phyloP scores from a whole-genome alignment of 805 yeast genomes.

The Grigorovia yakushimaensis region DNA sequence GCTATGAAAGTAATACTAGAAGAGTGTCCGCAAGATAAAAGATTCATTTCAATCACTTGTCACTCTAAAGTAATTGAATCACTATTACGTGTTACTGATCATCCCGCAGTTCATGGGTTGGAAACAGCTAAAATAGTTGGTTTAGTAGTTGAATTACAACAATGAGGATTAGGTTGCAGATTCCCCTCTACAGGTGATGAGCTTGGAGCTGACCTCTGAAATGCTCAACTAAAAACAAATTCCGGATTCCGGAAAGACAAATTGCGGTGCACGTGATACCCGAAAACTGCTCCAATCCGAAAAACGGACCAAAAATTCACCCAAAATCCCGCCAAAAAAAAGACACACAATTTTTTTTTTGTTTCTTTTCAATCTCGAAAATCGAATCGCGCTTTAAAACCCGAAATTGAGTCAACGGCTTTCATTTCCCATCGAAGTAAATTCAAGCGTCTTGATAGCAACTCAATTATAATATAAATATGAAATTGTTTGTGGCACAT shows the following conservation, averaged over 20 bases:
- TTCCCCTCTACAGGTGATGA: too few species aligned
- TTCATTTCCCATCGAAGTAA: neutral
- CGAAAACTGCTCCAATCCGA: too few species aligned
- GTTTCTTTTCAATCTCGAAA: neutral
- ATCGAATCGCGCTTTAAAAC: neutral
- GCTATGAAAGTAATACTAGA: conserved; percentile 37
- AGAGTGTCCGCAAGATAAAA: conserved; percentile 16
- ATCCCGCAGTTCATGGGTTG: conserved; percentile 41
- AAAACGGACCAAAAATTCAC: neutral
- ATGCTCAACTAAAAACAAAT: too few species aligned
- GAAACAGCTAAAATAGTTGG: conserved; percentile 63
- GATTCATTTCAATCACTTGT: conserved; percentile 41
- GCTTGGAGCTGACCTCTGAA: too few species aligned
- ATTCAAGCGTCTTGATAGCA: neutral
- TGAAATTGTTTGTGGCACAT: neutral
- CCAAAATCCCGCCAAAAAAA: too few species aligned
- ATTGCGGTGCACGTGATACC: neutral
- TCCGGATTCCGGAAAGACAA: too few species aligned
- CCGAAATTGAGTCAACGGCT: neutral
- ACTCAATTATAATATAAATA: neutral
- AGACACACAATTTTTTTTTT: neutral
- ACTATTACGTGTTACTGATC: conserved; percentile 40
- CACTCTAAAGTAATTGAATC: conserved; percentile 54
- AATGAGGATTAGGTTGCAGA: too few species aligned
- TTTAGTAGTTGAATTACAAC: conserved; percentile 35